Evolutionary conservation across 2,329 filamentous ascomycete genomes (phyloP), one percentile per base, ranked within the genome.

Genomic region (Botrytis elliptica): DNA sequence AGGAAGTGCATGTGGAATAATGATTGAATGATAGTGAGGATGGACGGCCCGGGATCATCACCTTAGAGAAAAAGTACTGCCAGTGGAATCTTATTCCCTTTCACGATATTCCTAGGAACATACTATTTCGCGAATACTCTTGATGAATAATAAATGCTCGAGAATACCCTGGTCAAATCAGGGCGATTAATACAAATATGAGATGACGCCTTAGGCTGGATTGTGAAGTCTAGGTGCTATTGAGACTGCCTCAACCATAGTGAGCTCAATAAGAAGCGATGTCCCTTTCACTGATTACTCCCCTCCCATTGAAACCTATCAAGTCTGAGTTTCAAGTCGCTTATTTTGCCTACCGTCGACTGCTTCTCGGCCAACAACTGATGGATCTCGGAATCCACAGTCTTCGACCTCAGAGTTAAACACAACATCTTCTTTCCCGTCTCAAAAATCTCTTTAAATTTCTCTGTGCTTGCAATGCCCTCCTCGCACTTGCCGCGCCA

Each of bases 1-100:
- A 75, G 74, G 62, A 40, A 36, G 73, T 62, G 36, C 65, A 74
- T 74, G 44, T 74, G 33, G 74, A 73, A 46, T 76, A 63, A 68
- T 73, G 55, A 77, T 75, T 80, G 16, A 38, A 42, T 40, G 25
- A 63, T 60, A 52, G 52, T 18, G 14, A 36, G 49, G 25, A 55
- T 40, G 62, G 4, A 42, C 25, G 16, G 40, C 57, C 25, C 6
- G 16, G 46, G 38, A 68, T 42, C 49, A 10, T 33, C 10, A 40
- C 36, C 25, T 55, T 18, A 29, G n/a, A 29, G 14, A 63, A 55
- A 40, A 9, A 29, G 16, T 68, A 29, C 25, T 5, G 10, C 10
- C 4, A 55, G 65, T 12, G 16, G 65, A 18, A 29, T 68, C 25
- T 40, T 22, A 55, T 55, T 29, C 25, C 64, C 16, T 29, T 7